Base-by-base conservation (phyloP, 805 yeast species). In the Isabelozyma heimii region DNA sequence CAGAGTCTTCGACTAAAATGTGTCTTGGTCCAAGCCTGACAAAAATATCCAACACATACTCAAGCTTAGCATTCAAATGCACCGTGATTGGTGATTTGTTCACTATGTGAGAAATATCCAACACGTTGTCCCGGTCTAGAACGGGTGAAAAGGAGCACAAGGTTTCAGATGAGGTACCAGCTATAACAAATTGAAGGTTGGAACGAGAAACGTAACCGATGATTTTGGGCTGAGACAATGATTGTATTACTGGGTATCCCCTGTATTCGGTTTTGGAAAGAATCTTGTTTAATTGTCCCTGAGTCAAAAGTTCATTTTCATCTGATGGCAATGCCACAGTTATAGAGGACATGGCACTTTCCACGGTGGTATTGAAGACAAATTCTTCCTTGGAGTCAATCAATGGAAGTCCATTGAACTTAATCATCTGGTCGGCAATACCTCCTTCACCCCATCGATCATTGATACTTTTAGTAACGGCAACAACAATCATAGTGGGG, bases 401-500 rank as follows among this genome's bases (percentile, higher is more conserved):
- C 50, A 81, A 81, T 0, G 99, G 99, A 43, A 89, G 75, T 0
- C 97, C 97, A 67, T 91, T 91, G 58, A 89, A 87, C 38, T 74
- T 70, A 52, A 95, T 91, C 89, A 91, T 91, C 66, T 90, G 95
- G 62, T 94, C 99, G 0, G 99, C 97, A 51, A 94, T 92, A 1
- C 98, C 99, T 0, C 83, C 82, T 20, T 79, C 73, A 2, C 96
- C 96, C 74, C 86, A 84, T 47, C 70, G 75, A 50, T 88, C 94
- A 55, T 83, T 81, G n/a, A 94, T 83, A 37, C 83, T 69, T 59
- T 89, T 89, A 2, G 98, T 91, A 8, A 85, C 81, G 1, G 96
- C 92, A 1, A 94, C 96, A 0, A 90, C 95, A 46, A 94, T 87
- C 99, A 94, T 94, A 0, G 96, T 89, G 2, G 99, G 99, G 10